These are phyloP conservation scores for Epichloe gansuensis DNA, from an alignment of 2,329 filamentous ascomycete species.

Conservation along the genomic window DNA sequence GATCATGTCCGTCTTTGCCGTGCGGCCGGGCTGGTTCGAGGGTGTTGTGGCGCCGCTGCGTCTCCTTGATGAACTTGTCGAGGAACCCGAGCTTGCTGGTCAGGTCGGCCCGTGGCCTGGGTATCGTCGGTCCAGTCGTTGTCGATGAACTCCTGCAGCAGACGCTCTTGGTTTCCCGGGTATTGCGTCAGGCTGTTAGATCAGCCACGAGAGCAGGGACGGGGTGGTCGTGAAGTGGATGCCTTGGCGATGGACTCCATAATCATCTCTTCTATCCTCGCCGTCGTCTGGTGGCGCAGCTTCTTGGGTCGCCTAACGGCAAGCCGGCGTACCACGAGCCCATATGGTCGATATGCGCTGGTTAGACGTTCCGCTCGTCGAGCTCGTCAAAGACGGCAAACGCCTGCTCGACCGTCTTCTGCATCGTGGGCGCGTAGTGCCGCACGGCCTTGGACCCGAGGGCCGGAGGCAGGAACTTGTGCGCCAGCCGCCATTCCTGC, in stretches of 20 bases:
- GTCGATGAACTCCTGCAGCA: slow-evolving; percentile 46
- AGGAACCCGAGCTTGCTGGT: slow-evolving; percentile 37
- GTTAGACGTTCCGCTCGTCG: slow-evolving; percentile 37
- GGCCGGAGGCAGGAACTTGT: slow-evolving; percentile 51
- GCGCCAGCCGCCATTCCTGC: slow-evolving; percentile 35
- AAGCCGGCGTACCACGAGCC: slow-evolving; percentile 43
- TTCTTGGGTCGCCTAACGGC: slow-evolving; percentile 43
- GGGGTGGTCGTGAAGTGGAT: slow-evolving; percentile 44
- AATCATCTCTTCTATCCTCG: slow-evolving; percentile 22
- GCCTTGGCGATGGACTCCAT: slow-evolving; percentile 25
- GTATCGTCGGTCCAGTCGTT: slow-evolving; percentile 30
- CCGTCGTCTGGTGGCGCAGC: slow-evolving; percentile 20
- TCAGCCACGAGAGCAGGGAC: slow-evolving; percentile 44
- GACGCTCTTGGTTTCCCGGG: slow-evolving; percentile 40
- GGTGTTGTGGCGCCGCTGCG: slow-evolving; percentile 46
- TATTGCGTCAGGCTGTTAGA: slow-evolving; percentile 44
- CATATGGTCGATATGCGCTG: slow-evolving; percentile 43
- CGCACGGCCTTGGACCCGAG: slow-evolving; percentile 47
- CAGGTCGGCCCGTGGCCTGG: slow-evolving; percentile 23
- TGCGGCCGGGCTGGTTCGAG: slow-evolving; percentile 48
- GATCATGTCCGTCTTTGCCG: slow-evolving; percentile 41
- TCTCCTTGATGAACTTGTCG: slow-evolving; percentile 49
- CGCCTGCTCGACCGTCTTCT: slow-evolving; percentile 32
- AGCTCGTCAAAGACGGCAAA: slow-evolving; percentile 40
- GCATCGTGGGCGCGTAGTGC: slow-evolving; percentile 49